These are phyloP conservation scores for Vitis hybrid DNA, from an alignment of 177 flowering plant genomes.

Conservation along the genomic window DNA sequence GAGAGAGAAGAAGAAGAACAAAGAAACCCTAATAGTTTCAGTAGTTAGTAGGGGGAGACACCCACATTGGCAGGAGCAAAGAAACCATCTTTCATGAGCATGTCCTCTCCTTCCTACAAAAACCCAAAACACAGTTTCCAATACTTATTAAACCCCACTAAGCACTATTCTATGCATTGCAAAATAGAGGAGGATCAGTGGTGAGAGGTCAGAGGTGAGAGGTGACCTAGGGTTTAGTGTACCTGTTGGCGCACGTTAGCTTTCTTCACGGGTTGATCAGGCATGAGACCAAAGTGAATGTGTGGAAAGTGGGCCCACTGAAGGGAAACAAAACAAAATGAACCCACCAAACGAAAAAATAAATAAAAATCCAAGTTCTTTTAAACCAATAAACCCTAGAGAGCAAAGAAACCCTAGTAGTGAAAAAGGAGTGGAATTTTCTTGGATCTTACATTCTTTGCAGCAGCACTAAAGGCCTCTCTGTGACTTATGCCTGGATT, in stretches of 20 bases:
- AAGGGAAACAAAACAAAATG: not conserved
- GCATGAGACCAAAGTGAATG: constrained; percentile 76
- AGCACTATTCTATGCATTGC: not conserved
- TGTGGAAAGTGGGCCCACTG: constrained; percentile 94
- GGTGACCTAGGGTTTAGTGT: constrained; percentile 13
- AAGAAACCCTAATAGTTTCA: constrained; percentile 18
- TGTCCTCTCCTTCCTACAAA: constrained; percentile 69
- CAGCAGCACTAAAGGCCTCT: constrained; percentile 72
- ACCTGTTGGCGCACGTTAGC: constrained; percentile 62
- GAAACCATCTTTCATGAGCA: constrained; percentile 68
- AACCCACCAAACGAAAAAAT: not conserved
- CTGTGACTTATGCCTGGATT: constrained; percentile 69
- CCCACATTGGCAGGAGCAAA: constrained; percentile 69
- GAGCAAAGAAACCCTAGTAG: not conserved
- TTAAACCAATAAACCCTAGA: constrained; percentile 12
- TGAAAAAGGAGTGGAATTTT: not conserved
- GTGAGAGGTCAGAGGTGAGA: not conserved
- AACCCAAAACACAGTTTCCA: not conserved
- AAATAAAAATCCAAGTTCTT: not conserved
- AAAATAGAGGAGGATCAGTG: not conserved
- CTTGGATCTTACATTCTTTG: constrained; percentile 49
- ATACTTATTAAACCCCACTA: too few relatives aligned
- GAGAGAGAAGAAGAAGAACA: constrained; percentile 1
- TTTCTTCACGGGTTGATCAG: constrained; percentile 69
- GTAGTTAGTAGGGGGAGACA: constrained; percentile 58